Evolutionary conservation across 2,329 filamentous ascomycete genomes (phyloP).

Genomic region (Juglanconis sp.): DNA sequence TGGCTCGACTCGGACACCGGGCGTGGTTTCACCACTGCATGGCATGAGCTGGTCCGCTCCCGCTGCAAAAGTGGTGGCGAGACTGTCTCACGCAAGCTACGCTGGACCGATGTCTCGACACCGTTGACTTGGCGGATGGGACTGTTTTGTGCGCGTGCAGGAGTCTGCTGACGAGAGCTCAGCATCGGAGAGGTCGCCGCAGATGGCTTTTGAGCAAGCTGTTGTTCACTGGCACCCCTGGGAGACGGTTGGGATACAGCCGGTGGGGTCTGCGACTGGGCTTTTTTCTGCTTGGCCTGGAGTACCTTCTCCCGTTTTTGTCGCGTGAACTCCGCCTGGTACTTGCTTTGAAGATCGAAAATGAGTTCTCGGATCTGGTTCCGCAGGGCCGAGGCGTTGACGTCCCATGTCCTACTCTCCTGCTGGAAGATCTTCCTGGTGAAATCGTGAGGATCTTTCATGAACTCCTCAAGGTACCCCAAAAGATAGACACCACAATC

Average conservation of each 20-base stretch:
- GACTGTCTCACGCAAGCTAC: neutral
- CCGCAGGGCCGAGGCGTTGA: constrained; percentile 61
- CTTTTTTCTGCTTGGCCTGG: constrained; percentile 11
- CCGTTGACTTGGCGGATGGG: neutral
- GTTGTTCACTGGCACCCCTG: neutral
- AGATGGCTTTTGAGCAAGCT: neutral
- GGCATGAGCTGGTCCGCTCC: neutral
- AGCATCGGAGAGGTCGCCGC: neutral
- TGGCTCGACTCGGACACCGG: neutral
- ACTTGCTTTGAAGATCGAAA: constrained; percentile 58
- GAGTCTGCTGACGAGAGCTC: neutral
- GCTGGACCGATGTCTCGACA: neutral
- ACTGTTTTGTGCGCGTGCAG: neutral
- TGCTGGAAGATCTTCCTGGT: constrained; percentile 62
- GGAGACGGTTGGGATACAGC: neutral
- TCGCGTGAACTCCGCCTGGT: constrained; percentile 42
- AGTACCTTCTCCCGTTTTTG: constrained; percentile 32
- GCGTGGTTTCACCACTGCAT: neutral
- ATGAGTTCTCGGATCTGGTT: constrained; percentile 63
- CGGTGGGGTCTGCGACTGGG: neutral
- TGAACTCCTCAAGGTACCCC: constrained; percentile 79
- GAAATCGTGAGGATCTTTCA: constrained; percentile 70
- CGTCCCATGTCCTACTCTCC: constrained; percentile 47
- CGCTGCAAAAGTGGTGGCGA: neutral
- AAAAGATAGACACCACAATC: constrained; percentile 89